These are phyloP conservation scores for Desmodesmus armatus DNA, from an alignment of 139 green algal genomes.

Conservation along the genomic window DNA sequence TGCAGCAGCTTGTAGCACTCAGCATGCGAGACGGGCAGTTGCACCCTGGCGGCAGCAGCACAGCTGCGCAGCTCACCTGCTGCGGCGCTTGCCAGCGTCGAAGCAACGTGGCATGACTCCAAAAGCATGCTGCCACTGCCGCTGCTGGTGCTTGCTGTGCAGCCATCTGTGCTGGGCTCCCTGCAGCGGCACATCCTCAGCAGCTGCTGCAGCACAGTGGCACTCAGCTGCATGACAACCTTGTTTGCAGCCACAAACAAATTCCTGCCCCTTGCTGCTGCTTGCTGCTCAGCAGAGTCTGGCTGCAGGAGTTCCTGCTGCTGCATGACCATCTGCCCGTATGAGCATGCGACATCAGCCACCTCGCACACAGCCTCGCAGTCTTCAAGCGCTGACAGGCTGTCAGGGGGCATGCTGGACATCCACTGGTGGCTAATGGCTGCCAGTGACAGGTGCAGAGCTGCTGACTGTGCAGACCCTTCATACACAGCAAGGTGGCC, in stretches of 20 bases:
- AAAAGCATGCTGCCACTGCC: background rate
- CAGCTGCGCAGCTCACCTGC: no score
- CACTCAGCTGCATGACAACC: background rate
- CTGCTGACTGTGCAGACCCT: no score
- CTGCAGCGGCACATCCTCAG: background rate
- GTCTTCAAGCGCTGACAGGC: background rate
- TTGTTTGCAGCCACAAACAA: background rate
- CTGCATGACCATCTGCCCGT: background rate
- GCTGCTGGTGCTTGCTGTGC: background rate
- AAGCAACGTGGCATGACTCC: background rate
- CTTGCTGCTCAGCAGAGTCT: no score
- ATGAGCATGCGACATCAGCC: background rate
- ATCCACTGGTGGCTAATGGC: no score
- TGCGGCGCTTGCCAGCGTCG: background rate
- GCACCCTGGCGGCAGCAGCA: background rate
- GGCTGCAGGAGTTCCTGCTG: background rate
- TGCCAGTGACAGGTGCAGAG: no score
- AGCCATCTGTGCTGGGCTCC: background rate
- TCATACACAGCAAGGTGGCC: no score
- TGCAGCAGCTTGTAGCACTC: no score
- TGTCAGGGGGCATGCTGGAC: no score
- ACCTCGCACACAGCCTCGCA: background rate
- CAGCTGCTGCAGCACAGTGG: background rate
- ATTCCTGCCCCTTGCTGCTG: background rate
- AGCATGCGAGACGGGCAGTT: no score